A percentile compares a stretch with the other conserved stretches of the same genome.
Evolutionary conservation across 306 rosid genomes (phyloP).

Genomic region (Herpetospermum pedunculosum): DNA sequence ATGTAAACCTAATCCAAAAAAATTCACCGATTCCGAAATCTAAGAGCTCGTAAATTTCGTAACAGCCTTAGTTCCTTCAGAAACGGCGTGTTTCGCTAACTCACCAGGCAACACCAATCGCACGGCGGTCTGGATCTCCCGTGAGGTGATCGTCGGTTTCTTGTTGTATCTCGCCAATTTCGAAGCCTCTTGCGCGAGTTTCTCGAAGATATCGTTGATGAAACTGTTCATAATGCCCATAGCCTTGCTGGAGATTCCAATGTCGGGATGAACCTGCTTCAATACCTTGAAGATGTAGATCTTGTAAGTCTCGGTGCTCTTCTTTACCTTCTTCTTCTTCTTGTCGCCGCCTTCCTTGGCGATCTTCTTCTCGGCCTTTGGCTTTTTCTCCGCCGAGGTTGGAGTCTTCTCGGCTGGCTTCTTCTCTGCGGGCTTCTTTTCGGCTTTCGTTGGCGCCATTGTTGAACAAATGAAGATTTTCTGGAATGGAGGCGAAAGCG

Average conservation of each 20-base stretch:
- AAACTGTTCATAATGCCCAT: constrained; percentile 84
- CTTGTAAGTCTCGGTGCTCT: constrained; percentile 62
- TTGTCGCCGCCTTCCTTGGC: constrained; percentile 48
- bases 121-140: constrained; percentile 73
- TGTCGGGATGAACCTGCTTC: constrained; percentile 68
- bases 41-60: constrained; percentile 68
- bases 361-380: constrained; percentile 69
- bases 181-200: constrained; percentile 61
- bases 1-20: neutral
- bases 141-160: constrained; percentile 60
- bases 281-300: constrained; percentile 75
- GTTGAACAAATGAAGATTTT: neutral
- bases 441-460: constrained; percentile 66
- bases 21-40: neutral
- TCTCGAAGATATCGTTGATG: constrained; percentile 70
- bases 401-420: constrained; percentile 51
- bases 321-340: constrained; percentile 62
- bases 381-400: constrained; percentile 40
- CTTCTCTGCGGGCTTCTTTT: constrained; percentile 66
- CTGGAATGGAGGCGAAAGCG: neutral
- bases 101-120: constrained; percentile 67
- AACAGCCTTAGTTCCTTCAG: constrained; percentile 74
- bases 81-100: constrained; percentile 67
- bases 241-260: constrained; percentile 73
- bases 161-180: constrained; percentile 58